These are phyloP conservation scores for Aspergillus wentii DNA, from an alignment of 495 filamentous ascomycete genomes.

Conservation along the genomic window DNA sequence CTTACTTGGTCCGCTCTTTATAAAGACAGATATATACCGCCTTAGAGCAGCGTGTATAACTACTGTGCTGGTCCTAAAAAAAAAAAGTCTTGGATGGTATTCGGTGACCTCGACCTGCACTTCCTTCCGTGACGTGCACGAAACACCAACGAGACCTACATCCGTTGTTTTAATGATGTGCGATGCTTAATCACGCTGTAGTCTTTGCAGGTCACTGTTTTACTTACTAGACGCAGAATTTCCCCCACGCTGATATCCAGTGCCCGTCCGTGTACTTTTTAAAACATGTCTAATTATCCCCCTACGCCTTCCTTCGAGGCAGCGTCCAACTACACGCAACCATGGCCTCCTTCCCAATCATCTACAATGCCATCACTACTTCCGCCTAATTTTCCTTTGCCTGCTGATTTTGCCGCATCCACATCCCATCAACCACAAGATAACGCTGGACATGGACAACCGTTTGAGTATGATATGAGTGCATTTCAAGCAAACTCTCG, in stretches of 20 bases:
- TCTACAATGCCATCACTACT: conserved; percentile 14
- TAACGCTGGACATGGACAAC: conserved; percentile 4
- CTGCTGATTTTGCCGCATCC: conserved; percentile 9
- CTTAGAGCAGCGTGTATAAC: too few species aligned
- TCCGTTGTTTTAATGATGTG: conserved; percentile 7
- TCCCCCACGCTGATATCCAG: not conserved
- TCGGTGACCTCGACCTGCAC: too few species aligned
- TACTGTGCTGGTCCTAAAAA: too few species aligned
- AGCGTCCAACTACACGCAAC: conserved; percentile 23
- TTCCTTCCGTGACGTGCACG: too few species aligned
- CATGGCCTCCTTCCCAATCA: conserved; percentile 24
- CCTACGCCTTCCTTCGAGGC: conserved; percentile 47
- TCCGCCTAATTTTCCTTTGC: conserved; percentile 17
- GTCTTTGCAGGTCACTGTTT: not conserved
- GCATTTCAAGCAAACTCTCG: conserved; percentile 23
- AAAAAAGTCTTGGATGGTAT: too few species aligned
- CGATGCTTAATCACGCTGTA: conserved; percentile 6
- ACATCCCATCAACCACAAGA: conserved; percentile 5
- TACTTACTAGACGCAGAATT: conserved; percentile 1
- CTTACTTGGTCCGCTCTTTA: too few species aligned
- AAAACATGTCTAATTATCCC: conserved; percentile 53
- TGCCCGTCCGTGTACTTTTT: not conserved
- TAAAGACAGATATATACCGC: too few species aligned
- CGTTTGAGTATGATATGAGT: conserved; percentile 18
- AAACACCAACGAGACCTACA: not conserved